These are phyloP conservation scores for Drechmeria coniospora DNA, from an alignment of 2,329 filamentous ascomycete species.

Conservation along the genomic window DNA sequence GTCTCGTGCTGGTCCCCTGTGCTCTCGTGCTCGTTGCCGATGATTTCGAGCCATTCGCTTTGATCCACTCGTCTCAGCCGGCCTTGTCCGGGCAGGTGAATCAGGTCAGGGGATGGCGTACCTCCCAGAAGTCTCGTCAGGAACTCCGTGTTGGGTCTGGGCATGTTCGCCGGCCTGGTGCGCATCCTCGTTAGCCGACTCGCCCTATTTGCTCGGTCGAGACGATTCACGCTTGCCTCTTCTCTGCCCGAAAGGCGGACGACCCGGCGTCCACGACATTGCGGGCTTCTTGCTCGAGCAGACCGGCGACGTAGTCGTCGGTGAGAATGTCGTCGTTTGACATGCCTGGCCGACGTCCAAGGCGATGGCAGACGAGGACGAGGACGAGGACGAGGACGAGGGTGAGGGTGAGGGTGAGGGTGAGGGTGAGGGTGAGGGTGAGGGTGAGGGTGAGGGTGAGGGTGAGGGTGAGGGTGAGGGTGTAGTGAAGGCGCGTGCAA, in stretches of 20 bases:
- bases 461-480: too few relatives aligned
- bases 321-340: constrained; percentile 38
- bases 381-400: too few relatives aligned
- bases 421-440: too few relatives aligned
- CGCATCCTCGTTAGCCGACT: neutral
- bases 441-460: too few relatives aligned
- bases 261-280: constrained; percentile 60
- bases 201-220: neutral
- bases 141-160: constrained; percentile 86
- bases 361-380: too few relatives aligned
- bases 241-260: constrained; percentile 39
- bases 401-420: too few relatives aligned
- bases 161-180: constrained; percentile 46
- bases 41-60: too few relatives aligned
- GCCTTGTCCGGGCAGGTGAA: too few relatives aligned
- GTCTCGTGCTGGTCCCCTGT: neutral
- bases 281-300: constrained; percentile 69
- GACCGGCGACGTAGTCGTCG: constrained; percentile 64
- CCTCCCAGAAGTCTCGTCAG: constrained; percentile 76
- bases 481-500: too few relatives aligned
- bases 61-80: too few relatives aligned
- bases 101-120: too few relatives aligned
- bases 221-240: constrained; percentile 25
- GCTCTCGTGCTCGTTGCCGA: too few relatives aligned
- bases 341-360: constrained; percentile 13